Evolutionary conservation across 2,329 filamentous ascomycete species (phyloP), one percentile per base, ranked within the genome.

Genomic region (Capronia coronata): DNA sequence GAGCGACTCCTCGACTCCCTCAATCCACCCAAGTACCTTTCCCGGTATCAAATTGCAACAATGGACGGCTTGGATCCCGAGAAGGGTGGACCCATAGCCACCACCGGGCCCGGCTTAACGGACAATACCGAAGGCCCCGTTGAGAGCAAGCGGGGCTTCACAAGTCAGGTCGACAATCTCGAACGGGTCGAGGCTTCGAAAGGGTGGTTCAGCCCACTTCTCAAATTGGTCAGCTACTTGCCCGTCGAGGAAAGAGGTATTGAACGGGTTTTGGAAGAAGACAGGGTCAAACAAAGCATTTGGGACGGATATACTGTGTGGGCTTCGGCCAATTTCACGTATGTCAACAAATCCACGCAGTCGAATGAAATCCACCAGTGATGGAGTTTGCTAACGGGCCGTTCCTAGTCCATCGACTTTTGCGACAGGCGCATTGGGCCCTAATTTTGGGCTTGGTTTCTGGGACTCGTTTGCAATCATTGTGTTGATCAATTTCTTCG

Each of bases 391-490:
- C 16, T 38, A 19, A 7, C 19, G 3, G 11, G n/a, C 11, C 13
- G 11, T n/a, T 32, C 29, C 13, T 9, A 32, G 29, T 32, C 29
- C 29, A 8, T 32, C 29, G 7, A 32, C 29, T 11, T 32, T 32
- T 32, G 29, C 29, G 7, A 32, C 29, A 3, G 29, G 29, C 29
- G n/a, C 29, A 10, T n/a, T 32, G 13, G 29, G 29, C 13, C 7
- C 29, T n/a, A n/a, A 9, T 11, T 32, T 32, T 11, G 29, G 29
- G 13, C 13, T 32, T 3, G 29, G 29, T 11, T 68, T 69, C 47
- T 68, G 65, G 66, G 63, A 68, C 38, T 67, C 61, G 45, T 67
- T 68, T 46, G 62, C 63, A 4, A 61, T 68, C 37, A 67, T 68
- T 19, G 30, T 67, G 8, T 51, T 62, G 4, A 61, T 68, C 27